phyloP scores from a whole-genome alignment of 2,329 filamentous ascomycete genomes.

The Exophiala sideris region DNA sequence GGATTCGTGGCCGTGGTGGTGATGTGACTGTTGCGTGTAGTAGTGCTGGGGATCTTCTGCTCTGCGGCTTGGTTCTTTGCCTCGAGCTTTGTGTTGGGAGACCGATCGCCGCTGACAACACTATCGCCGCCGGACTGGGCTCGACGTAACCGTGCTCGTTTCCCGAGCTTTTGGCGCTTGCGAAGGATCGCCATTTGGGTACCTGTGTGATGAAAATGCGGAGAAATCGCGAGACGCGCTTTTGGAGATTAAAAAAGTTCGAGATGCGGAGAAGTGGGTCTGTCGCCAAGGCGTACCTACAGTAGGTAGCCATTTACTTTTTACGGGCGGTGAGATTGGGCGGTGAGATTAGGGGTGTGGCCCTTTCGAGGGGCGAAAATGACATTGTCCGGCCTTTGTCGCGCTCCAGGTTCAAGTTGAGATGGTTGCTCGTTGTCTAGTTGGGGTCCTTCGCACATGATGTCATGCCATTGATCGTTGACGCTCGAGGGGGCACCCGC shows the following conservation, averaged over 20 bases:
- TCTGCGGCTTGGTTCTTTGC: slow-evolving; percentile 11
- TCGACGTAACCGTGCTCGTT: no score
- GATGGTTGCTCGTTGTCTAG: no score
- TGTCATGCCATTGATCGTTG: no score
- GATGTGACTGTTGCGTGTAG: neutral
- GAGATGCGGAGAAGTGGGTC: slow-evolving; percentile 9
- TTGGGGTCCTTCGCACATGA: no score
- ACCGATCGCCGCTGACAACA: neutral
- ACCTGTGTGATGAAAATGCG: neutral
- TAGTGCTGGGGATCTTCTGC: slow-evolving; percentile 1
- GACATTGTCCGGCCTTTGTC: no score
- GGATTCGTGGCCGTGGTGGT: neutral
- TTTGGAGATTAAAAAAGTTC: slow-evolving; percentile 2
- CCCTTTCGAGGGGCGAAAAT: no score
- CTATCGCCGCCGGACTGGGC: neutral
- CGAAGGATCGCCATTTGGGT: no score
- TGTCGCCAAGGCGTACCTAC: no score
- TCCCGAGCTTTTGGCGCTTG: neutral
- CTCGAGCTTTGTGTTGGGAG: neutral
- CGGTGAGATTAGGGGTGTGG: neutral
- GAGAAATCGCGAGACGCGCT: no score
- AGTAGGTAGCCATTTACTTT: neutral
- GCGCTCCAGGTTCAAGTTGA: no score
- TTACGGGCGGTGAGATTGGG: neutral
- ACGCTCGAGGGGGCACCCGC: no score